Base-by-base conservation (phyloP, 345 rosid genomes). In the Ceriops tagal region DNA sequence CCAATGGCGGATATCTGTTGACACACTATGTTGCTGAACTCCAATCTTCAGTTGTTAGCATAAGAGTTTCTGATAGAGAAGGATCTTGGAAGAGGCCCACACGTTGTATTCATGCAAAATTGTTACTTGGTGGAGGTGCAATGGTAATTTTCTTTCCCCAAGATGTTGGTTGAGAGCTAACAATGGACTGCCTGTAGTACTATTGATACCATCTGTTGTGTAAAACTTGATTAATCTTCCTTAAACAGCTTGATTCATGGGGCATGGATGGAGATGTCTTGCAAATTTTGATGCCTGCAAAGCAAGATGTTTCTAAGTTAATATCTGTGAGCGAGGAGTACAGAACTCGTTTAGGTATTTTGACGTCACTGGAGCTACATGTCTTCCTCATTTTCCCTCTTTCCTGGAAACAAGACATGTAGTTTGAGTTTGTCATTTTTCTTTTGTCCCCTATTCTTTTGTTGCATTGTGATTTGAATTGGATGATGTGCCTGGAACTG, bases 31-130 rank as follows among this genome's bases (percentile, higher is more conserved):
- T 75, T 39, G 97, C 96, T 53, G 91, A 89, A 73, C 81, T 65
- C 53, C 70, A 86, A 51, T 79, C 83, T 64, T 86, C 93, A 22
- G 73, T 75, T 47, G 93, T 86, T 80, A 84, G 88, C 7, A 71
- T 91, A 32, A 86, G 82, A 69, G 77, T 93, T 72, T 80, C 81
- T 11, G 73, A 80, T 77, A 76, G 85, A 46, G 90, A 93, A 79
- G 98, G 98, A 70, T 78, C 76, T 11, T 91, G 97, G 96, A 68
- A 83, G 74, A 91, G 98, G 79, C 97, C 97, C 69, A 73, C 82
- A 16, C 93, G 97, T 26, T 87, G 83, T 70, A 37, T 93, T 57
- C 87, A 81, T 77, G 86, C 85, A 58, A 83, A 83, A 24, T 65
- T 93, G 66, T 86, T 93, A 68, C 84, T 93, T 51, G 97, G 93